Percentiles rank a stretch among this genome's conserved stretches.
Conservation (phyloP, 345 rosid species). For the Syzygium aqueum region DNA sequence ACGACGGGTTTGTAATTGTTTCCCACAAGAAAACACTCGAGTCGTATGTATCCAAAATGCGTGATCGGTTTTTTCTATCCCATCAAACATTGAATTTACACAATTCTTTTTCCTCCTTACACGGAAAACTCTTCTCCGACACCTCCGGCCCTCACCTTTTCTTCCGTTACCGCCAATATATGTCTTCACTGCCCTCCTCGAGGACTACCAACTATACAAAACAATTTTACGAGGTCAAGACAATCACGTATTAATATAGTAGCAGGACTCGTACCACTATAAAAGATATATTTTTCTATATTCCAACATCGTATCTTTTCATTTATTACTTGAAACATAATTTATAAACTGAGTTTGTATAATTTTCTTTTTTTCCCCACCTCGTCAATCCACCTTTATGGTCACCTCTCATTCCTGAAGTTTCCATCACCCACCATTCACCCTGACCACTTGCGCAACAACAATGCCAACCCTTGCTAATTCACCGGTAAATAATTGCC, state of each 20-base stretch:
- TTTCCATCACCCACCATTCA: neutral
- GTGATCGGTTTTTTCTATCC: accelerated
- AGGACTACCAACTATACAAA: neutral
- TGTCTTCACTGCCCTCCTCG: neutral
- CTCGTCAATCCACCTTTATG: neutral
- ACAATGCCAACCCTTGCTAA: neutral
- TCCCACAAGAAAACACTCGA: neutral
- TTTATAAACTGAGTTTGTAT: neutral
- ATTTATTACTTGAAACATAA: neutral
- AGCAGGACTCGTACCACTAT: neutral
- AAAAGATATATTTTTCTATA: neutral
- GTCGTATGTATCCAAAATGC: neutral
- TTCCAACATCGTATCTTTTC: neutral
- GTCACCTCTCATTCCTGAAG: neutral
- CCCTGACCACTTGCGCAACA: neutral
- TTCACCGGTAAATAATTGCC: neutral
- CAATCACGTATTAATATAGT: neutral
- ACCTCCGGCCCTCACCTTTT: neutral
- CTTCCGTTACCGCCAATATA: accelerated
- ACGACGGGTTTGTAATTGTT: accelerated
- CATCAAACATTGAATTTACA: neutral
- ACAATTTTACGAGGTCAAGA: neutral
- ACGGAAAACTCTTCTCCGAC: neutral
- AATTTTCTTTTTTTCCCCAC: neutral
- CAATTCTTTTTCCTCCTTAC: neutral